A percentile compares a stretch with the other conserved stretches of the same genome.
phyloP scores from a whole-genome alignment of 192 early-diverging fungal genomes.

The Coemansia sp. region DNA sequence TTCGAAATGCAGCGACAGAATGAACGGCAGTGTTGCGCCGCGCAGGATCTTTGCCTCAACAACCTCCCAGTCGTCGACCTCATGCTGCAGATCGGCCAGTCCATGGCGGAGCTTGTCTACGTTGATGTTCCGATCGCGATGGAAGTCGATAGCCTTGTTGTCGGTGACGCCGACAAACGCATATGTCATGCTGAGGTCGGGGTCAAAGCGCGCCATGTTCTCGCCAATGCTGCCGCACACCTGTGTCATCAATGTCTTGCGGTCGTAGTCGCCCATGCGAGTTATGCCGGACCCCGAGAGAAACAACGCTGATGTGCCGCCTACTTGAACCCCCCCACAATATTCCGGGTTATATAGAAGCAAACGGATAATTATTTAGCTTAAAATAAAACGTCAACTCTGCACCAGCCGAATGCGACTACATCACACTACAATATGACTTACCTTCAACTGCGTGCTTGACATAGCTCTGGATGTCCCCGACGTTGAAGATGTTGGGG shows the following conservation, averaged over 20 bases:
- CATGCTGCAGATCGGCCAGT: slow-evolving; percentile 45
- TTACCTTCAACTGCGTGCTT: slow-evolving; percentile 44
- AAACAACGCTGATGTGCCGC: slow-evolving; percentile 50
- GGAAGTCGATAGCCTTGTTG: slow-evolving; percentile 43
- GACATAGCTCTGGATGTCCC: slow-evolving; percentile 33
- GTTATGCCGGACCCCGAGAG: slow-evolving; percentile 43
- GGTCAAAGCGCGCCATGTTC: slow-evolving; percentile 39
- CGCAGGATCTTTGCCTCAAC: slow-evolving; percentile 37
- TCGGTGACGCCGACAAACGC: slow-evolving; percentile 52
- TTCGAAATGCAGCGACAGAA: slow-evolving; percentile 52
- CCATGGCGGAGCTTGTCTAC: slow-evolving; percentile 25
- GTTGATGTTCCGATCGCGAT: slow-evolving; percentile 36
- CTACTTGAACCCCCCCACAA: slow-evolving; percentile 2
- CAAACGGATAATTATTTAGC: not conserved
- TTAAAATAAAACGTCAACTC: not conserved
- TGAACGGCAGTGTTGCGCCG: slow-evolving; percentile 47
- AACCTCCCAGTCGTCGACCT: slow-evolving; percentile 52
- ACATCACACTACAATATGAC: not conserved
- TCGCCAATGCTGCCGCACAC: slow-evolving; percentile 31
- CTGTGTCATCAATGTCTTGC: slow-evolving; percentile 29
- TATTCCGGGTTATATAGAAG: not conserved
- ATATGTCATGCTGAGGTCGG: slow-evolving; percentile 54
- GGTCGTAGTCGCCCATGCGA: slow-evolving; percentile 43
- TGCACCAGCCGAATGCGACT: not conserved
- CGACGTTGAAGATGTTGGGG: slow-evolving; percentile 16